Conservation (phyloP, 2,329 filamentous ascomycete genomes). For the Eutypa lata region DNA sequence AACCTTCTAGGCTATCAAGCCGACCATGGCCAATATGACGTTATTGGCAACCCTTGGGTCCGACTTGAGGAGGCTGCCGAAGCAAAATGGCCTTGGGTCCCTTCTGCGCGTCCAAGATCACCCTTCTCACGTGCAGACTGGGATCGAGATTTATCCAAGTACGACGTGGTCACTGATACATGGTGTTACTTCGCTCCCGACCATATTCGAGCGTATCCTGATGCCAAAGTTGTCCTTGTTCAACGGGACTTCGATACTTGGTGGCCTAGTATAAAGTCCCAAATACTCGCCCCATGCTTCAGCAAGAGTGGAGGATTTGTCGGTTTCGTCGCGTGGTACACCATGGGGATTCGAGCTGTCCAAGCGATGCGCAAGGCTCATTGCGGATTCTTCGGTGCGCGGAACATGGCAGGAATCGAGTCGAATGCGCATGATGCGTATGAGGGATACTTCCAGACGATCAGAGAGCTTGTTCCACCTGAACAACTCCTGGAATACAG, state of each 20-base stretch:
- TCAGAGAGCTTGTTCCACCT: slow-evolving; percentile 2
- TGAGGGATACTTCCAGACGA: slow-evolving; percentile 3
- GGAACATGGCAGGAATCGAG: background rate
- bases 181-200: slow-evolving; percentile 5
- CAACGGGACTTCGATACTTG: slow-evolving; percentile 11
- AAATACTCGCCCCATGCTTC: slow-evolving; percentile 3
- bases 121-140: no score
- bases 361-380: slow-evolving; percentile 2
- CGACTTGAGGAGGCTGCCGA: slow-evolving; percentile 10
- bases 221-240: slow-evolving; percentile 13
- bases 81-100: slow-evolving; percentile 12
- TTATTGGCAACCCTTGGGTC: slow-evolving; percentile 3
- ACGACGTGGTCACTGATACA: slow-evolving; percentile 9
- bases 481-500: slow-evolving; percentile 5
- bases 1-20: slow-evolving; percentile 8
- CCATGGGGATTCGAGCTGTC: background rate
- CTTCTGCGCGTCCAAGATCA: no score
- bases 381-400: slow-evolving; percentile 2
- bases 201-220: slow-evolving; percentile 8
- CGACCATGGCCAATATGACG: slow-evolving; percentile 3
- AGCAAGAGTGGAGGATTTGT: background rate
- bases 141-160: slow-evolving; percentile 3
- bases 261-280: slow-evolving; percentile 10
- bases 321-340: no score
- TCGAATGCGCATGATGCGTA: slow-evolving; percentile 1